A percentile compares a stretch with the other conserved stretches of the same genome.
Conservation (phyloP, 108 stramenopile species). For the Nitzschia sp. region DNA sequence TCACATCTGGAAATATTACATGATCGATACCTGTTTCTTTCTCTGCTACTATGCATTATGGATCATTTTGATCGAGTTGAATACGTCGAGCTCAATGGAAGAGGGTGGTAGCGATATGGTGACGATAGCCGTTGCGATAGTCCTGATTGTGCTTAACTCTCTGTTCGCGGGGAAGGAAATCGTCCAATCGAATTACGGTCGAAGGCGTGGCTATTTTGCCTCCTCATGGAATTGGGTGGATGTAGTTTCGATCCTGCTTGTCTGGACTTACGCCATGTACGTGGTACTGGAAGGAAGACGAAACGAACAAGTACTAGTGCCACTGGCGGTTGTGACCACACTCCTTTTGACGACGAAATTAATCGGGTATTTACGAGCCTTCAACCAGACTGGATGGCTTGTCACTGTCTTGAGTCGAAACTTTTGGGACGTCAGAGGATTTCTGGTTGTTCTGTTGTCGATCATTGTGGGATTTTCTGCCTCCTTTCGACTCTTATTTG, state of each 20-base stretch:
- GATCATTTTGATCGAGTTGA: slow-evolving; percentile 29
- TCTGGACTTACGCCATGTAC: slow-evolving; percentile 14
- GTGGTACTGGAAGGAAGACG: not conserved
- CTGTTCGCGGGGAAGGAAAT: slow-evolving; percentile 32
- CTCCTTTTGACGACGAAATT: slow-evolving; percentile 32
- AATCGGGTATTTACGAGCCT: slow-evolving; percentile 33
- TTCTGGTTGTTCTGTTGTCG: slow-evolving; percentile 31
- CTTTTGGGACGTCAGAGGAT: slow-evolving; percentile 40
- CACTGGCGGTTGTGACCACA: slow-evolving; percentile 30
- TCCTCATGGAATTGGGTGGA: slow-evolving; percentile 34
- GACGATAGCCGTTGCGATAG: slow-evolving; percentile 6
- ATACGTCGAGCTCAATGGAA: not conserved
- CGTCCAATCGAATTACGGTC: slow-evolving; percentile 26
- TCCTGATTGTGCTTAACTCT: slow-evolving; percentile 24
- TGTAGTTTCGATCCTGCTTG: slow-evolving; percentile 25
- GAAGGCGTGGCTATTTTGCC: slow-evolving; percentile 17
- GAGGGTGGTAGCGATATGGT: not conserved
- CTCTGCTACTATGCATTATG: slow-evolving; percentile 26
- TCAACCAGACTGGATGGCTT: slow-evolving; percentile 38
- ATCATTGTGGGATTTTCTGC: slow-evolving; percentile 39
- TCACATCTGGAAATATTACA: slow-evolving; percentile 27
- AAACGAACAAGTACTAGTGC: slow-evolving; percentile 14
- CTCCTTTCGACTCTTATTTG: slow-evolving; percentile 39
- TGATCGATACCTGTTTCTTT: slow-evolving; percentile 25
- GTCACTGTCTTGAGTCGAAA: slow-evolving; percentile 25